Base-by-base conservation (phyloP, 768 basidiomycete species). In the Suillus decipiens region DNA sequence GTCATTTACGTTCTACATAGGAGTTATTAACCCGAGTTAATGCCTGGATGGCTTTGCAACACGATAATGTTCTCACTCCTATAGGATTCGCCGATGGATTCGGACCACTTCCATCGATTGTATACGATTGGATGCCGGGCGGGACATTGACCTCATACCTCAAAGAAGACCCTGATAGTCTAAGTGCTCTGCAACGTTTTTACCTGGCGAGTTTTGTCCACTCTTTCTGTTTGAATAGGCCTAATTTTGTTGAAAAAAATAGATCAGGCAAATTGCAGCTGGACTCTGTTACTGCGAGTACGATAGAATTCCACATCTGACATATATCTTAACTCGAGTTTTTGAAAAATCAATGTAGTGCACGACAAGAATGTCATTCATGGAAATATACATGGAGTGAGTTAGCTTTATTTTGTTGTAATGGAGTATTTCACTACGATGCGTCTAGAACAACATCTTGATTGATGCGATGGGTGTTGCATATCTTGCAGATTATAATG, bases 321-420 rank as follows among this genome's bases (percentile, higher is more conserved):
- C 50, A 53, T 15, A n/a, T 15, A 12, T 64, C 15, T 39, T 10
- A 12, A 59, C 42, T 45, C 57, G 17, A 1, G 31, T 28, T 19
- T 33, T 9, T 36, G 31, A 59, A 15, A 47, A 22, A 50, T 28
- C 15, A 37, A 43, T 4, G 19, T 24, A 73, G 74, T 73, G 8
- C 73, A 76, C n/a, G 39, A 31, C 34, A 28, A 64, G 12, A 55
- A 15, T 6, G 56, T 79, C 19, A 56, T 76, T 2, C 78, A 79
- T 59, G 77, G 76, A 10, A 77, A 80, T 61, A 67, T 79, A 12
- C 74, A 79, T 56, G 78, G 75, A 1, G 76, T 78, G 63, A 15
- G 75, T 28, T 24, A 17, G 12, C 11, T 34, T 22, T 10, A 45
- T 41, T 7, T 2, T 11, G 36, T 43, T 39, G 8, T 2, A 19